A percentile compares a stretch with the other conserved stretches of the same genome.
Evolutionary conservation across 1,284 basidiomycete species (phyloP).

Genomic region (Gomphus sp.): DNA sequence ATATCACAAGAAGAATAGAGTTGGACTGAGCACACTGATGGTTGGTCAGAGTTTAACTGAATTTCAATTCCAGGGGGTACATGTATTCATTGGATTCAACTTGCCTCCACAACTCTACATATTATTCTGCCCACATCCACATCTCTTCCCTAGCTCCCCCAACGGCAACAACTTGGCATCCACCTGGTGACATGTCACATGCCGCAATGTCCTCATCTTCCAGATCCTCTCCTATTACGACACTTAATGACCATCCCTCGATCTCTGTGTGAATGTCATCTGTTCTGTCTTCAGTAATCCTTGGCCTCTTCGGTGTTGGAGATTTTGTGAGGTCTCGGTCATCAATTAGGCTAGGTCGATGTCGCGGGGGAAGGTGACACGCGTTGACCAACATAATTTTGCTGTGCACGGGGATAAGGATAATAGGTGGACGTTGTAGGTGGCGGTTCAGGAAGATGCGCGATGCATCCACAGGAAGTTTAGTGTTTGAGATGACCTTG

Average conservation of each 20-base stretch:
- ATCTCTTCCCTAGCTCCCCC: constrained; percentile 25
- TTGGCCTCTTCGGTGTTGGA: constrained; percentile 10
- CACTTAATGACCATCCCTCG: constrained; percentile 10
- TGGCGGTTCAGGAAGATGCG: constrained; percentile 38
- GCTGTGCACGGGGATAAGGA: constrained; percentile 35
- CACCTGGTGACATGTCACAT: constrained; percentile 33
- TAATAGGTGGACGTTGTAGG: constrained; percentile 39
- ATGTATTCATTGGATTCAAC: background rate
- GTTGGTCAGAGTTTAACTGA: too few species aligned
- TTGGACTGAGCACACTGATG: too few species aligned
- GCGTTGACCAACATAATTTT: constrained; percentile 39
- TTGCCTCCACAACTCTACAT: background rate
- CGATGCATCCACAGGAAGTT: constrained; percentile 30
- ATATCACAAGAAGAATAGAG: too few species aligned
- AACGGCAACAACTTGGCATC: constrained; percentile 32
- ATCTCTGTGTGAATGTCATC: constrained; percentile 14
- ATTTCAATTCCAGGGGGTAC: too few species aligned
- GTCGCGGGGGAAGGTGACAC: constrained; percentile 32
- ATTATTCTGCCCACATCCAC: constrained; percentile 28
- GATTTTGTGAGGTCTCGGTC: background rate
- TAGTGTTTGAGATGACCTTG: constrained; percentile 43
- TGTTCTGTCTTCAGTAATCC: constrained; percentile 14
- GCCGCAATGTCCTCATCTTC: constrained; percentile 20
- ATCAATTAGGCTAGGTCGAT: constrained; percentile 20
- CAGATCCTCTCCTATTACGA: constrained; percentile 12